Conservation (phyloP, 139 green algal genomes). For the Closterium sp. region DNA sequence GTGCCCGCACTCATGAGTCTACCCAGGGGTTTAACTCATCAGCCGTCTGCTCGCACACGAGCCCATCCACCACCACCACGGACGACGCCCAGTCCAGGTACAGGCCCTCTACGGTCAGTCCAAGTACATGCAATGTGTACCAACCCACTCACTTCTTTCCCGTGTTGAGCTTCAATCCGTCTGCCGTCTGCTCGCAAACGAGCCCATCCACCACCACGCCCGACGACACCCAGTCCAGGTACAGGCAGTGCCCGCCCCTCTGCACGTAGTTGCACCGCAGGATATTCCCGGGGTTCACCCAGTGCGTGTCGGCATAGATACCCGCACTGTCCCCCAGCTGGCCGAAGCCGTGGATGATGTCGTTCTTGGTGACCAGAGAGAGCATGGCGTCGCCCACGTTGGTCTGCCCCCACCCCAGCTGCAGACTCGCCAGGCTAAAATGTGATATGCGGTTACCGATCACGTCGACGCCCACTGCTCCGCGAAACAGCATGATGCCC, state of each 20-base stretch:
- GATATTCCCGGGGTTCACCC: conserved; percentile 14
- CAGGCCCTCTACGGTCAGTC: too few relatives aligned
- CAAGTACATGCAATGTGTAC: too few relatives aligned
- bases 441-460: not conserved
- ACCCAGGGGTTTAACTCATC: conserved; percentile 16
- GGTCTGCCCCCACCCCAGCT: not conserved
- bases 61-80: not conserved
- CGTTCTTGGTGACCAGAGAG: not conserved
- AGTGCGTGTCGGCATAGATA: conserved; percentile 16
- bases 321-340: not conserved
- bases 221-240: conserved; percentile 9
- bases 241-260: not conserved
- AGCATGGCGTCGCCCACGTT: not conserved
- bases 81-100: conserved; percentile 1
- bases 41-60: not conserved
- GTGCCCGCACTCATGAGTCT: too few relatives aligned
- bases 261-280: conserved; percentile 13
- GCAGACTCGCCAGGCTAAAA: not conserved
- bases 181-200: not conserved
- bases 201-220: not conserved
- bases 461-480: not conserved
- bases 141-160: conserved; percentile 4
- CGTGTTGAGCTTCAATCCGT: conserved; percentile 31
- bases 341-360: not conserved
- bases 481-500: not conserved